Conservation (phyloP, 2,329 filamentous ascomycete genomes). For the Cryphonectria japonica region DNA sequence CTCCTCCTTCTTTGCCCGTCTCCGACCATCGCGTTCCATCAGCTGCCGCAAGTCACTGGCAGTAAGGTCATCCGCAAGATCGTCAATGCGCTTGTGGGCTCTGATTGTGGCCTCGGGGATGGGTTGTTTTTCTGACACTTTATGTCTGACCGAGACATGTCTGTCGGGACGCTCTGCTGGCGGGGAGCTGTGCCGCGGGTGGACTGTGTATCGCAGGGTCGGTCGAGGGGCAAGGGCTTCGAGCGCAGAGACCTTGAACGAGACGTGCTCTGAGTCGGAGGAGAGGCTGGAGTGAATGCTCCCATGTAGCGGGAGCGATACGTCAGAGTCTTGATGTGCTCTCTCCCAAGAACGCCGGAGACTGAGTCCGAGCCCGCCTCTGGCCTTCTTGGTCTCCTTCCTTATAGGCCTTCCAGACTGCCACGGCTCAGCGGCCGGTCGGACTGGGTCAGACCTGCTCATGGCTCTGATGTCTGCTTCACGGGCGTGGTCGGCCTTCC, state of each 20-base stretch:
- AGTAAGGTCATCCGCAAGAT: constrained; percentile 83
- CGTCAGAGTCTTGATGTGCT: constrained; percentile 68
- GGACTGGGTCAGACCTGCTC: constrained; percentile 69
- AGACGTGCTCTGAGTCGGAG: constrained; percentile 71
- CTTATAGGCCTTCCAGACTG: constrained; percentile 62
- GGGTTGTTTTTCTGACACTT: constrained; percentile 53
- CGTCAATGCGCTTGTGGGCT: constrained; percentile 65
- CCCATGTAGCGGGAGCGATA: constrained; percentile 74
- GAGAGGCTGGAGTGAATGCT: constrained; percentile 80
- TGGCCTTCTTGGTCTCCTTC: constrained; percentile 69
- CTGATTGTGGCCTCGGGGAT: constrained; percentile 65
- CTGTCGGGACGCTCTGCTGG: constrained; percentile 17
- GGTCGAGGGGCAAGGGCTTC: constrained; percentile 85
- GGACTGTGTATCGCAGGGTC: constrained; percentile 74
- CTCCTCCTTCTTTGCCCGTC: constrained; percentile 73
- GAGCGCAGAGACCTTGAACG: constrained; percentile 80
- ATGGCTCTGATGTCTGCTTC: constrained; percentile 90
- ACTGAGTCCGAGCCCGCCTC: constrained; percentile 51
- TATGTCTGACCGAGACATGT: constrained; percentile 32
- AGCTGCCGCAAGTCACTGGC: constrained; percentile 83
- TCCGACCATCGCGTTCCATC: constrained; percentile 84
- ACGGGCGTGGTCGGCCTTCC: constrained; percentile 73
- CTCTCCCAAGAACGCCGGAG: constrained; percentile 49
- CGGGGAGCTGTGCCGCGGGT: constrained; percentile 56
- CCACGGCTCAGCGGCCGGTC: constrained; percentile 63